phyloP scores from a whole-genome alignment of 208 protist species.

The Leishmania mexicana region DNA sequence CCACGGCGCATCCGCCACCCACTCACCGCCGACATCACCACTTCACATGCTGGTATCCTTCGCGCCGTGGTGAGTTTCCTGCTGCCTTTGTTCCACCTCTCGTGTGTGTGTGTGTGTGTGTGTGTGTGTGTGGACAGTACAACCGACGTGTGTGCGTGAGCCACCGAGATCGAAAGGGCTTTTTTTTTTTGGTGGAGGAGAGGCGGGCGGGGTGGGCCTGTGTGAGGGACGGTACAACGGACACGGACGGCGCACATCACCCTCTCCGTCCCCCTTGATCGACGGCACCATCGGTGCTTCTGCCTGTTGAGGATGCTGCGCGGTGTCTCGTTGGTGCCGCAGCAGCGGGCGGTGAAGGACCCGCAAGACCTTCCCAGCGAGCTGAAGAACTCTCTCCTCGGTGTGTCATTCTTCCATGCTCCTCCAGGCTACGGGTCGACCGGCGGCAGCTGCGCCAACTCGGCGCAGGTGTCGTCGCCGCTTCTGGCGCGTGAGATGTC shows the following conservation, averaged over 20 bases:
- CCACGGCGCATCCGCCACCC: not conserved
- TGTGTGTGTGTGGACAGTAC: too few relatives aligned
- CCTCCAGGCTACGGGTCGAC: conserved; percentile 23
- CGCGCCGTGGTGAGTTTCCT: not conserved
- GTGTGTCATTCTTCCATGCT: not conserved
- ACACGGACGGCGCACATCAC: not conserved
- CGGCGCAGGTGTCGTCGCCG: not conserved
- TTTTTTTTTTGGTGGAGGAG: too few relatives aligned
- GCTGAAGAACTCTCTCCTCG: conserved; percentile 42
- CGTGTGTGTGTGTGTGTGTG: not conserved
- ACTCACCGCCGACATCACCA: not conserved
- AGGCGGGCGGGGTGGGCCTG: too few relatives aligned
- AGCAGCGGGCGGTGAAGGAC: conserved; percentile 25
- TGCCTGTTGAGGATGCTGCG: conserved; percentile 24
- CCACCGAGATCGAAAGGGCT: too few relatives aligned
- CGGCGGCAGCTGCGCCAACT: not conserved
- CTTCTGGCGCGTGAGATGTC: not conserved
- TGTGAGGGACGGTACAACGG: not conserved
- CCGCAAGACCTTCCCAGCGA: conserved; percentile 37
- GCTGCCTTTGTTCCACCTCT: not conserved
- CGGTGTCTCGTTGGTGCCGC: conserved; percentile 47
- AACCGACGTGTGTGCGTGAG: not conserved
- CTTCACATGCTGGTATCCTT: not conserved
- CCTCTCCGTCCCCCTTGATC: not conserved
- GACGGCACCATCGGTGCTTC: not conserved